Base-by-base conservation (phyloP, 179 eudicot genomes). In the Spinacia oleracea region DNA sequence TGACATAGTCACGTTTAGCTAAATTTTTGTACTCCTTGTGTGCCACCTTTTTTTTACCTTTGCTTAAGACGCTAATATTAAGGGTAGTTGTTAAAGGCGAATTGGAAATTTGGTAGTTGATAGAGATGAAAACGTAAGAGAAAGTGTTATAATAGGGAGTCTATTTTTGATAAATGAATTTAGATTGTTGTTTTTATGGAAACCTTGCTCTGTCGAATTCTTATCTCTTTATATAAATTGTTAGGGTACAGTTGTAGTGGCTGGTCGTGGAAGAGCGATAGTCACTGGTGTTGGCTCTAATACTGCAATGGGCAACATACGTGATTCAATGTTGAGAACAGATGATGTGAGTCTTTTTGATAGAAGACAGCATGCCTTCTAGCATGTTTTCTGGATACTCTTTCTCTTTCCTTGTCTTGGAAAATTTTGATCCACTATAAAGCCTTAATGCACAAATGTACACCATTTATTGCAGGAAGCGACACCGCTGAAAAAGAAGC, bases 241-340 rank as follows among this genome's bases (percentile, higher is more conserved):
- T 67, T 90, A 96, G 99, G 99, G 98, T 78, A 96, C 99, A 68
- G 90, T 92, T 62, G 99, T 91, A 48, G 99, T 93, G 82, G 89
- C 94, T 81, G 99, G 99, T 84, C 88, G 98, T 82, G 98, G 96
- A 75, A 91, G 96, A 86, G 97, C 97, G 40, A 89, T 92, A 85
- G 99, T 96, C 50, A 86, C 88, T 84, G 98, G 97, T 64, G 97
- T 93, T 85, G 99, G 99, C 77, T 93, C 98, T 71, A 96, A 94
- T 82, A 96, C 99, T 73, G 99, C 99, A 35, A 96, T 96, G 98
- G 99, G 99, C 72, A 96, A 90, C 89, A 96, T 96, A 87, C 98
- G 98, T 27, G 98, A 96, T 85, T 92, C 99, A 69, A 96, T 96
- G 98, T 85, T 96, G 84, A 91, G 79, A 69, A 96, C 99, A 1